These are phyloP conservation scores for Boeremia lycopersici DNA, from an alignment of 2,329 filamentous ascomycete genomes.

Conservation along the genomic window DNA sequence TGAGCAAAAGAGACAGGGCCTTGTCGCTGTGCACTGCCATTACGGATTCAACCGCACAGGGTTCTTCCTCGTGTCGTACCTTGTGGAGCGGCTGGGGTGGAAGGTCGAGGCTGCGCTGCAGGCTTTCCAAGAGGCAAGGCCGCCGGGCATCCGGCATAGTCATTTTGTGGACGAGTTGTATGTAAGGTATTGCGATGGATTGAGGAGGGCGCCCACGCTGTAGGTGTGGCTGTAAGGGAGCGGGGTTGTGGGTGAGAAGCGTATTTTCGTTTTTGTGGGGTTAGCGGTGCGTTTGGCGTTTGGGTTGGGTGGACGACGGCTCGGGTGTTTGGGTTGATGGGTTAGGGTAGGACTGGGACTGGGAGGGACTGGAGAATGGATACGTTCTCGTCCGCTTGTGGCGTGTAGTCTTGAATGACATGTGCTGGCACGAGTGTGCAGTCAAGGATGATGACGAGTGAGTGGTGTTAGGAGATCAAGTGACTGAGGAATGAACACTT, in stretches of 20 bases:
- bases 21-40: constrained; percentile 89
- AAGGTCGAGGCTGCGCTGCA: constrained; percentile 77
- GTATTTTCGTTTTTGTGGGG: background rate
- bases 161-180: constrained; percentile 87
- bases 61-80: constrained; percentile 86
- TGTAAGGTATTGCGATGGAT: constrained; percentile 71
- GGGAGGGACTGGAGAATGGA: too few relatives aligned
- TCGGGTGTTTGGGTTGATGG: background rate
- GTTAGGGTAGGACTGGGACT: background rate
- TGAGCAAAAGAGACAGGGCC: constrained; percentile 37
- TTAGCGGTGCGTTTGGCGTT: background rate
- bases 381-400: too few relatives aligned
- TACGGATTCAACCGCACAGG: constrained; percentile 96
- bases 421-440: too few relatives aligned
- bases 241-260: background rate
- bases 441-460: too few relatives aligned
- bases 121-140: constrained; percentile 72
- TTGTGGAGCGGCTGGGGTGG: constrained; percentile 80
- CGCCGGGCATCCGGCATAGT: constrained; percentile 85
- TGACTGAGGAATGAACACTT: too few relatives aligned
- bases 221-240: background rate
- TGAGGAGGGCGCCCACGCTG: constrained; percentile 45
- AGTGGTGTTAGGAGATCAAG: too few relatives aligned
- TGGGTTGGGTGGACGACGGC: too few relatives aligned
- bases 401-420: too few relatives aligned